Percentiles rank a stretch among this genome's conserved stretches.
These are phyloP conservation scores for Ottelia alismoides DNA, from an alignment of 106 monocot genomes.

Conservation along the genomic window DNA sequence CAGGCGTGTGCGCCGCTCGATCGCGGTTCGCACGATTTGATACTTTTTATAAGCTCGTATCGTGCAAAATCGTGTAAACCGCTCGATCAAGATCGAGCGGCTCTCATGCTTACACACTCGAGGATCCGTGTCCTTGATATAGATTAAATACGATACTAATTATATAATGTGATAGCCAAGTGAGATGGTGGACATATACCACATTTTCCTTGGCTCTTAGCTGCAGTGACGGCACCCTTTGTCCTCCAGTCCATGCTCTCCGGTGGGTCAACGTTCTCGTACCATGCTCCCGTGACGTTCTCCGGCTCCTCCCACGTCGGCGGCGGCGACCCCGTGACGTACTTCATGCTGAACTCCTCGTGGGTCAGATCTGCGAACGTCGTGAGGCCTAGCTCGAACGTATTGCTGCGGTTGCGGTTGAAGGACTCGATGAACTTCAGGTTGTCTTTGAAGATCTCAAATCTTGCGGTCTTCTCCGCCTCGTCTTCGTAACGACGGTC, in stretches of 20 bases:
- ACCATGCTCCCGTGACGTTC: not conserved
- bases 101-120: not conserved
- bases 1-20: too few relatives aligned
- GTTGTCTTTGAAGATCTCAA: constrained; percentile 17
- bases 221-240: constrained; percentile 12
- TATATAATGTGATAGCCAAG: too few relatives aligned
- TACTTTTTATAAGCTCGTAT: too few relatives aligned
- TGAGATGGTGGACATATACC: constrained; percentile 1
- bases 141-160: too few relatives aligned
- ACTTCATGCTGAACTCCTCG: constrained; percentile 16
- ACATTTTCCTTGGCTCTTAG: constrained; percentile 18
- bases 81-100: too few relatives aligned
- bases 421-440: constrained; percentile 7
- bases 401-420: not conserved
- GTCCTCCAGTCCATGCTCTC: constrained; percentile 9
- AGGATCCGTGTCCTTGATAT: not conserved
- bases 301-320: not conserved
- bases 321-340: not conserved
- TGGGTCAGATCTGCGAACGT: constrained; percentile 18
- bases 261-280: constrained; percentile 1
- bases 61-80: too few relatives aligned
- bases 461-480: constrained; percentile 9
- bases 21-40: too few relatives aligned
- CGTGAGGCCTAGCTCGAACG: constrained; percentile 12
- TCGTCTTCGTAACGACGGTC: constrained; percentile 14